phyloP scores from a whole-genome alignment of 768 basidiomycete species.

The Coprinellus micaceus region DNA sequence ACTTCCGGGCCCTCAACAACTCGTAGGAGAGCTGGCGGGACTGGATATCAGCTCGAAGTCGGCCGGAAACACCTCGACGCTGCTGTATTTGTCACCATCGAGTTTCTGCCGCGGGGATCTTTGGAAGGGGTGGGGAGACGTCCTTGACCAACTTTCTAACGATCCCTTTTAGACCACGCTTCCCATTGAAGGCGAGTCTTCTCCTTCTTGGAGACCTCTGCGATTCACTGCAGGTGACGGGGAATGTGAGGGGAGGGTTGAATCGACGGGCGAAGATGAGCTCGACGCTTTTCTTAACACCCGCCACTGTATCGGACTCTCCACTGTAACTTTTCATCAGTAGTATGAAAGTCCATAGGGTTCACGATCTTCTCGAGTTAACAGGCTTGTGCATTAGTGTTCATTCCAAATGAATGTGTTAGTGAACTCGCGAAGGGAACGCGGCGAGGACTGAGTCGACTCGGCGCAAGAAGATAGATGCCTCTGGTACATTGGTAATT shows the following conservation, averaged over 20 bases:
- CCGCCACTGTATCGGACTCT: conserved; percentile 77
- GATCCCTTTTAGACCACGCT: conserved; percentile 68
- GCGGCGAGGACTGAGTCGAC: conserved; percentile 83
- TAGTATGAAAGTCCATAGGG: conserved; percentile 94
- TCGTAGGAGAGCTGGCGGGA: conserved; percentile 53
- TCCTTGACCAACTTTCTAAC: conserved; percentile 71
- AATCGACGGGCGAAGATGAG: conserved; percentile 82
- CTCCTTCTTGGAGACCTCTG: conserved; percentile 76
- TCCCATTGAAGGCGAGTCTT: conserved; percentile 76
- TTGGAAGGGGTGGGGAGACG: conserved; percentile 77
- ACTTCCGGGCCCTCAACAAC: conserved; percentile 45
- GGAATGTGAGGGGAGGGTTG: conserved; percentile 80
- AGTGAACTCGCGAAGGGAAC: conserved; percentile 81
- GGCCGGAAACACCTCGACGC: conserved; percentile 72
- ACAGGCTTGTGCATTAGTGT: conserved; percentile 25
- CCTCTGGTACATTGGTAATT: conserved; percentile 60
- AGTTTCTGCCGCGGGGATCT: conserved; percentile 86
- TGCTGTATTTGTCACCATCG: conserved; percentile 78
- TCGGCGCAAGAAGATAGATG: conserved; percentile 69
- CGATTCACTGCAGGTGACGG: conserved; percentile 72
- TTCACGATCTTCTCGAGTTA: conserved; percentile 88
- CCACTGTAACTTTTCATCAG: conserved; percentile 61
- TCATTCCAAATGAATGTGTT: background rate
- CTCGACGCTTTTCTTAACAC: conserved; percentile 74
- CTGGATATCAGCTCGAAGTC: conserved; percentile 75